These are phyloP conservation scores for Thelephora ganbajun DNA, from an alignment of 768 basidiomycete species.

Conservation along the genomic window DNA sequence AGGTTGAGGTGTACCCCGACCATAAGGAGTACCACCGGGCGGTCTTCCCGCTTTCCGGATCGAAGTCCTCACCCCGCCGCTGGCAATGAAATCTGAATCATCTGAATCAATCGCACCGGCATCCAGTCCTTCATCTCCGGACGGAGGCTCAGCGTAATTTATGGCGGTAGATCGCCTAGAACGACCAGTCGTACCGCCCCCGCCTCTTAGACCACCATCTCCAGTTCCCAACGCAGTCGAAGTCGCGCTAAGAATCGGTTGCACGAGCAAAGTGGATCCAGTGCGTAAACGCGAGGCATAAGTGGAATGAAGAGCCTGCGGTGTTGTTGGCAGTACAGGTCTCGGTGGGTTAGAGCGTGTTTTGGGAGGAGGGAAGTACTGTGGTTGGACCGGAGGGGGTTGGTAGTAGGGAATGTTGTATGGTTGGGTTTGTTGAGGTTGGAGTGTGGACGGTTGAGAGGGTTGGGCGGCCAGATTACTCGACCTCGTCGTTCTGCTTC, in stretches of 20 bases:
- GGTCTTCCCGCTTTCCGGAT: constrained; percentile 18
- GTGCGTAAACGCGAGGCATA: constrained; percentile 87
- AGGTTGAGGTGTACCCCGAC: constrained; percentile 25
- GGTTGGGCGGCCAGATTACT: not conserved
- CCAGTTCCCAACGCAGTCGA: constrained; percentile 17
- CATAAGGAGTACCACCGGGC: constrained; percentile 20
- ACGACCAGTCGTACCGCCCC: not conserved
- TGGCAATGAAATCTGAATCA: constrained; percentile 70
- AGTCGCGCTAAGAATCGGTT: constrained; percentile 50
- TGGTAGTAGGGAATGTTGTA: not conserved
- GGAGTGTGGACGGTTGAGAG: not conserved
- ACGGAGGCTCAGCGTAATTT: constrained; percentile 81
- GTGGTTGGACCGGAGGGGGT: not conserved
- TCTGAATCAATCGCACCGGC: constrained; percentile 75
- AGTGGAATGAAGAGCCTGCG: constrained; percentile 68
- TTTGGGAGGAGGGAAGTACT: not conserved
- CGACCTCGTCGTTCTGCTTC: not conserved
- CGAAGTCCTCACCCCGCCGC: constrained; percentile 44
- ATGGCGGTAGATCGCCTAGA: constrained; percentile 23
- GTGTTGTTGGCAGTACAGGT: constrained; percentile 30
- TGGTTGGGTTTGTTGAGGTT: not conserved
- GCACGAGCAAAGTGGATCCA: constrained; percentile 80
- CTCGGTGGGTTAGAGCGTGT: not conserved
- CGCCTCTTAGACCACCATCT: not conserved
- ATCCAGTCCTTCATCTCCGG: constrained; percentile 69